Base-by-base conservation (phyloP, 2,329 filamentous ascomycete genomes). In the Chaetomiaceae sp. region DNA sequence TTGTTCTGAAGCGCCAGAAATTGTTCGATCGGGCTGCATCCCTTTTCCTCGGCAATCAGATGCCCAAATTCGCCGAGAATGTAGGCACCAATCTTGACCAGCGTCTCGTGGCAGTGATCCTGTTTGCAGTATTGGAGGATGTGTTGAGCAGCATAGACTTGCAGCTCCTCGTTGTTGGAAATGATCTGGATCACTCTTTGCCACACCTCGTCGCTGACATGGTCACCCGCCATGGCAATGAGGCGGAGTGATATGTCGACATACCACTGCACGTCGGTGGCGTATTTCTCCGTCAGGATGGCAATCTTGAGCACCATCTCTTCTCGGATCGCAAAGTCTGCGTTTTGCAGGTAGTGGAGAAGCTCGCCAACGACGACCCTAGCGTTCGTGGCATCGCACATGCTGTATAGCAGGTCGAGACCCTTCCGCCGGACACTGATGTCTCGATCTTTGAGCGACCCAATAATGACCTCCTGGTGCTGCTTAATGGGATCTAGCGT, bases 301-400 rank as follows among this genome's bases (percentile, higher is more conserved):
- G 94, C 94, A 71, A 99, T 96, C 74, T 99, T 99, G 58, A 99
- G 77, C 4, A 97, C 94, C 94, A 99, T 99, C 70, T 99, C 94
- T 73, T 99, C 95, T 58, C 95, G 84, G 64, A 99, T 96, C 5
- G 92, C 92, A 69, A 96, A 99, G 70, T 99, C 94, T 43, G 94
- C 94, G 51, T 90, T 96, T 66, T 96, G 92, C 8, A 99, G 80
- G 69, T 96, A 97, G 61, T 92, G 89, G 48, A 99, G 74, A 46
- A 99, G 83, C 73, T 99, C 94, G 55, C 88, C 87, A 34, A 99
- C 94, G 61, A 99, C 95, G 9, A 89, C 85, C 59, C 89, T 87
- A 7, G 94, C 90, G 70, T 99, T 99, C n/a, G 86, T 86, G 30
- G 88, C 82, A 71, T 99, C 94, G 69, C 95, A 99, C 94, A 99